A percentile compares a stretch with the other conserved stretches of the same genome.
phyloP scores from a whole-genome alignment of 805 yeast species.

The Candida multigemmis region DNA sequence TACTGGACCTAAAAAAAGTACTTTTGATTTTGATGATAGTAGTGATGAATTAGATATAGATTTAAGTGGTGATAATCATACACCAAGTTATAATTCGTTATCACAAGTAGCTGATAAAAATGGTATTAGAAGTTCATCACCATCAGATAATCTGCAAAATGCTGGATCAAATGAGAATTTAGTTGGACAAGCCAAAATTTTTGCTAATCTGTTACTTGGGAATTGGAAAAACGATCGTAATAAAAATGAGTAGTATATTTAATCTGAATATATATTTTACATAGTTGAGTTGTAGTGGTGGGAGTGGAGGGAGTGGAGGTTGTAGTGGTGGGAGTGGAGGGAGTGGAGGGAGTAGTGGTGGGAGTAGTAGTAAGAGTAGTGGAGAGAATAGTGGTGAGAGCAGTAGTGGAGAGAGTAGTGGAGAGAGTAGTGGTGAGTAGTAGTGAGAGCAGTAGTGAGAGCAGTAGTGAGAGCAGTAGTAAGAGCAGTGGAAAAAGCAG shows the following conservation, averaged over 20 bases:
- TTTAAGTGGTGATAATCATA: conserved; percentile 5
- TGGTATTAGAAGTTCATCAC: conserved; percentile 23
- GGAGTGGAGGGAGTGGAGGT: too few species aligned
- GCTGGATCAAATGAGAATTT: conserved; percentile 7
- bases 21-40: conserved; percentile 30
- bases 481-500: too few species aligned
- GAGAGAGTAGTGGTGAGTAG: too few species aligned
- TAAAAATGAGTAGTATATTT: not conserved
- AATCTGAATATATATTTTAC: too few species aligned
- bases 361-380: too few species aligned
- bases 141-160: conserved; percentile 9
- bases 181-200: conserved; percentile 28
- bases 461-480: too few species aligned
- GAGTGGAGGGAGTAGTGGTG: too few species aligned
- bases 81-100: conserved; percentile 33
- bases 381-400: too few species aligned
- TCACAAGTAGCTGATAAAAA: conserved; percentile 43
- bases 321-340: too few species aligned
- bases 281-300: too few species aligned
- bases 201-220: conserved; percentile 24
- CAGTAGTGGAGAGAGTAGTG: too few species aligned
- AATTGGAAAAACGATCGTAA: conserved; percentile 3
- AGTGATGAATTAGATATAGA: conserved; percentile 21
- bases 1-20: conserved; percentile 4
- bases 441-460: too few species aligned